phyloP scores from a whole-genome alignment of 352 stramenopile species.

The Globisporangium uncinulatum region DNA sequence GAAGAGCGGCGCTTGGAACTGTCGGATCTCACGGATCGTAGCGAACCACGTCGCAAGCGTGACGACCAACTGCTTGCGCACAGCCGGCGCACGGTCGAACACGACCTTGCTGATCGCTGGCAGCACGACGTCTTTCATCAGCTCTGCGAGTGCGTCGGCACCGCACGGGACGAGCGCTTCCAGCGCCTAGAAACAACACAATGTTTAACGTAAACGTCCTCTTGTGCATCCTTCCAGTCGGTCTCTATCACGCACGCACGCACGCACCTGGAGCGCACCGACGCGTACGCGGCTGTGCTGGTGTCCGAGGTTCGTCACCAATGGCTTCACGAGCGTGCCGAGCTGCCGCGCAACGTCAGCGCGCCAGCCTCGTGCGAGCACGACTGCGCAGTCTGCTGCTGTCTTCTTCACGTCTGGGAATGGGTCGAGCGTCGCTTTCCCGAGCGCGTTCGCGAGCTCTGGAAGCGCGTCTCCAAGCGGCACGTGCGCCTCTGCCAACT shows the following conservation, averaged over 20 bases:
- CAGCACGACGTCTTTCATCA: slow-evolving; percentile 75
- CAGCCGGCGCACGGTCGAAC: slow-evolving; percentile 60
- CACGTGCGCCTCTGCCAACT: slow-evolving; percentile 19
- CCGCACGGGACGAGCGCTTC: slow-evolving; percentile 66
- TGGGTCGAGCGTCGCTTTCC: slow-evolving; percentile 61
- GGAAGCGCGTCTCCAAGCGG: slow-evolving; percentile 54
- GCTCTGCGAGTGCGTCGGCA: slow-evolving; percentile 51
- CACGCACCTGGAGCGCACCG: slow-evolving; percentile 50
- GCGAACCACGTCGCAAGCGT: slow-evolving; percentile 58
- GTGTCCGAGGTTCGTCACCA: slow-evolving; percentile 67
- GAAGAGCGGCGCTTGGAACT: slow-evolving; percentile 64
- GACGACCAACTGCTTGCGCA: slow-evolving; percentile 65
- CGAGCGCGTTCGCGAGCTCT: slow-evolving; percentile 62
- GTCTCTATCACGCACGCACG: background rate
- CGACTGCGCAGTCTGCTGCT: slow-evolving; percentile 52
- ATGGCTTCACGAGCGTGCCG: slow-evolving; percentile 54
- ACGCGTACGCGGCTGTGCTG: slow-evolving; percentile 79
- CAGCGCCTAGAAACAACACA: slow-evolving; percentile 26
- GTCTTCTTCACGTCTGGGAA: slow-evolving; percentile 84
- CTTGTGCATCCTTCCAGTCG: background rate
- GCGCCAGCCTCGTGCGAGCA: slow-evolving; percentile 46
- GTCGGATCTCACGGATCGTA: slow-evolving; percentile 41
- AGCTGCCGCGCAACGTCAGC: slow-evolving; percentile 61
- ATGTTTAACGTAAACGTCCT: background rate
- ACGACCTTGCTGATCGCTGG: slow-evolving; percentile 58